A percentile compares a stretch with the other conserved stretches of the same genome.
Evolutionary conservation across 768 basidiomycete genomes (phyloP).

Genomic region (Sistotremastrum suecicum): DNA sequence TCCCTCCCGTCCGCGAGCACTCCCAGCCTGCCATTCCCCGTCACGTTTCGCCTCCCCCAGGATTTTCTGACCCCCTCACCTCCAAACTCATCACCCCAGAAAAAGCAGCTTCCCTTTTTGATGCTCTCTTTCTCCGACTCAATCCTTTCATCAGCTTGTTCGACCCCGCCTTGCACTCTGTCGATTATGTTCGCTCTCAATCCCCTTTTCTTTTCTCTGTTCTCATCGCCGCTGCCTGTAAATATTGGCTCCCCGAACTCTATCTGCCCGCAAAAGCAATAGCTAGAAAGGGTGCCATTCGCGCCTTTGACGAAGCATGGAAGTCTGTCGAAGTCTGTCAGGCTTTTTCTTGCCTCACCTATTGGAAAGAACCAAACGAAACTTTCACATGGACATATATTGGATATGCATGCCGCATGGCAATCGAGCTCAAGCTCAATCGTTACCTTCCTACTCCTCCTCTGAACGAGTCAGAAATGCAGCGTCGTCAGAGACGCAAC

Average conservation of each 20-base stretch:
- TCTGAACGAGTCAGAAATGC: constrained; percentile 45
- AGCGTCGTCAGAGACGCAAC: constrained; percentile 64
- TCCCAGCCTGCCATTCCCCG: constrained; percentile 2
- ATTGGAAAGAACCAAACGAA: constrained; percentile 84
- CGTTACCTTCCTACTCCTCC: constrained; percentile 45
- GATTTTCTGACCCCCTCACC: constrained; percentile 52
- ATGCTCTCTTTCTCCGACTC: constrained; percentile 65
- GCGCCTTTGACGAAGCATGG: constrained; percentile 66
- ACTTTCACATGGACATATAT: constrained; percentile 83
- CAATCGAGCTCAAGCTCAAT: constrained; percentile 71
- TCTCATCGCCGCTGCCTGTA: constrained; percentile 71
- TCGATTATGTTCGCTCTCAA: constrained; percentile 61
- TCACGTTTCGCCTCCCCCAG: constrained; percentile 22
- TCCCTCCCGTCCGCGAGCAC: constrained; percentile 1
- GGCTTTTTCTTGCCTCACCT: constrained; percentile 77
- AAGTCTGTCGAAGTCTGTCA: constrained; percentile 80
- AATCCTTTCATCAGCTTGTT: constrained; percentile 86
- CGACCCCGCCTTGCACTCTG: constrained; percentile 75
- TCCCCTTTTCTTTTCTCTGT: constrained; percentile 79
- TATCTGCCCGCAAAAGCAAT: constrained; percentile 59
- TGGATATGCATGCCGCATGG: constrained; percentile 81
- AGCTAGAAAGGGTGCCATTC: constrained; percentile 58
- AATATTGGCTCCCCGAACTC: constrained; percentile 61
- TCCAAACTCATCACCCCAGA: constrained; percentile 57
- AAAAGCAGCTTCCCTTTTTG: constrained; percentile 60